phyloP scores from a whole-genome alignment of 2,329 filamentous ascomycete genomes.

The Geosmithia morbida region DNA sequence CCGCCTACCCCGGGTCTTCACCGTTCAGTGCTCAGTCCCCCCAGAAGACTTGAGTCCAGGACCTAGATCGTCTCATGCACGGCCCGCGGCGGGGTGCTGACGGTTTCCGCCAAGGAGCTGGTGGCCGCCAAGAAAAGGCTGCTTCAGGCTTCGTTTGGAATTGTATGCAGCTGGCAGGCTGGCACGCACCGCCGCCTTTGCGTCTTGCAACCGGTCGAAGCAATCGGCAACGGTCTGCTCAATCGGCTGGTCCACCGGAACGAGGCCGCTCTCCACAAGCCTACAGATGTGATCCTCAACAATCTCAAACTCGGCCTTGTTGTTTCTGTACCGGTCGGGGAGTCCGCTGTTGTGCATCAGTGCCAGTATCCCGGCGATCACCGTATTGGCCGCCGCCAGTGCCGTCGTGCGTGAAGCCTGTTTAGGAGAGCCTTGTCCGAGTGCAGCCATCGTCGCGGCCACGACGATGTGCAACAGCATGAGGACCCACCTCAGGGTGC shows the following conservation, averaged over 20 bases:
- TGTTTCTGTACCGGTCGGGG: conserved; percentile 33
- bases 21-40: too few species aligned
- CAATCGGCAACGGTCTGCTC: conserved; percentile 32
- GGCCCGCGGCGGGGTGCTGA: background rate
- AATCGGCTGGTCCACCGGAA: conserved; percentile 23
- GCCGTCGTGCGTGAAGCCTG: conserved; percentile 28
- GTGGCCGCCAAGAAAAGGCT: background rate
- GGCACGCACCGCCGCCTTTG: conserved; percentile 29
- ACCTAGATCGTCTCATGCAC: too few species aligned
- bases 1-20: too few species aligned
- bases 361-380: conserved; percentile 33
- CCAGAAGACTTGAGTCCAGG: too few species aligned
- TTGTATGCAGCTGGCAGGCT: conserved; percentile 30
- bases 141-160: conserved; percentile 4
- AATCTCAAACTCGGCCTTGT: conserved; percentile 30
- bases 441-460: conserved; percentile 32
- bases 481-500: conserved; percentile 25
- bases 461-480: conserved; percentile 34
- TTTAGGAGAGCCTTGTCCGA: conserved; percentile 25
- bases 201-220: conserved; percentile 28
- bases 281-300: conserved; percentile 35
- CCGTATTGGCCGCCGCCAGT: conserved; percentile 34
- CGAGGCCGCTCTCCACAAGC: conserved; percentile 31
- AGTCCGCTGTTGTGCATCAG: conserved; percentile 38
- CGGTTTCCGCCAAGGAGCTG: background rate